Base-by-base conservation (phyloP, 139 green algal genomes). In the Chloropicon primus region DNA sequence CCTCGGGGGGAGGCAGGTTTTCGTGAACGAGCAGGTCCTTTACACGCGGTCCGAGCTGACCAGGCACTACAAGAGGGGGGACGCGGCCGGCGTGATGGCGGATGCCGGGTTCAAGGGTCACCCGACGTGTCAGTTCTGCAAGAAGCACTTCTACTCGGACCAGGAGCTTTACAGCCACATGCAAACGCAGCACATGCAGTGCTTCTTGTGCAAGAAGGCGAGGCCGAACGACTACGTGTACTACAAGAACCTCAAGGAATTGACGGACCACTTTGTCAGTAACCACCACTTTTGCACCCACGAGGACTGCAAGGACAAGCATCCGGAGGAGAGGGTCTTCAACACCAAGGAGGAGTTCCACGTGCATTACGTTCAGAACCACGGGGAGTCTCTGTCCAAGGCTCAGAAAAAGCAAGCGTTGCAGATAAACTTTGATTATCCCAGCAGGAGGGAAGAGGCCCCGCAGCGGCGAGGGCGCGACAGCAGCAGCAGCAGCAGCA, bases 131-230 rank as follows among this genome's bases (percentile, higher is more conserved):
- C 77, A 83, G 80, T 80, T 86, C 76, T 87, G 85, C 81, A 80
- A 79, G 53, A 77, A 87, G 74, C 86, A 86, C 24, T 96, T 94
- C 82, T 97, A 94, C 75, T 90, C 90, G 72, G 87, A 92, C 22
- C 90, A 87, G 75, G 94, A 97, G 83, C 81, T 97, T 17, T 98
- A 92, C 86, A 77, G 79, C 27, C 94, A 98, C 87, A 98, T 98
- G 94, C 88, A 93, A 80, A 27, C 77, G 22, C 71, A 71, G 22
- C 94, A 98, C 82, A 90, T 96, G 84, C 84, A 93, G 75, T 97
- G 92, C 86, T 94, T 96, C 80, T 79, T 97, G 21, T 97, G 91
- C 87, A 73, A 72, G 29, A 85, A 80, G 5, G 78, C 75, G 21
- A 72, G 81, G 2, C 94, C 94, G 1, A 72, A 89, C 54, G 85